These are phyloP conservation scores for Amanita inopinata DNA, from an alignment of 768 basidiomycete species.

Conservation along the genomic window DNA sequence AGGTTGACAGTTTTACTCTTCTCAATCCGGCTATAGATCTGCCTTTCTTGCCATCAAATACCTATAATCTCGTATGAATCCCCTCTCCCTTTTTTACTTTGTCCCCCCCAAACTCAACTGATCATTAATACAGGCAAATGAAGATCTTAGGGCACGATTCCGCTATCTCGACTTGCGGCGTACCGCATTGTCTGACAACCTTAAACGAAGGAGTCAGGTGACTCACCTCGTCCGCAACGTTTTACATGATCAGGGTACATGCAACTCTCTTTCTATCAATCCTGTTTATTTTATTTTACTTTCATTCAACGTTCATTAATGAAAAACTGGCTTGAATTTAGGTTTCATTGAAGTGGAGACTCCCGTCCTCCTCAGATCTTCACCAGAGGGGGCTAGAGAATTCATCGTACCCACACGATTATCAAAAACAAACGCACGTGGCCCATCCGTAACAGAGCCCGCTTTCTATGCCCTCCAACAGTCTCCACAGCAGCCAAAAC, in stretches of 20 bases:
- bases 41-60: slow-evolving; percentile 81
- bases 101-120: slow-evolving; percentile 11
- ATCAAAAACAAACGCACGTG: slow-evolving; percentile 20
- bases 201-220: slow-evolving; percentile 76
- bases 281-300: too few species aligned
- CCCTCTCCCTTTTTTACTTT: slow-evolving; percentile 8
- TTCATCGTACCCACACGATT: slow-evolving; percentile 80
- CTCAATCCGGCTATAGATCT: slow-evolving; percentile 73
- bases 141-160: slow-evolving; percentile 76
- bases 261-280: slow-evolving; percentile 8
- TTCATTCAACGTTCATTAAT: too few species aligned
- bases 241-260: slow-evolving; percentile 62
- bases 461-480: slow-evolving; percentile 87
- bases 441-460: slow-evolving; percentile 17
- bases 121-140: slow-evolving; percentile 51
- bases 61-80: slow-evolving; percentile 58
- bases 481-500: slow-evolving; percentile 95
- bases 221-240: slow-evolving; percentile 65
- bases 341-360: slow-evolving; percentile 94
- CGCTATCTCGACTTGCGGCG: slow-evolving; percentile 88
- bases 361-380: slow-evolving; percentile 81
- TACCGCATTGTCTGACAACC: slow-evolving; percentile 59
- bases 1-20: slow-evolving; percentile 56
- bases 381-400: slow-evolving; percentile 91
- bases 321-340: slow-evolving; percentile 20